phyloP scores from a whole-genome alignment of 176 grass and related monocot species.

The Aegilops bicornis region DNA sequence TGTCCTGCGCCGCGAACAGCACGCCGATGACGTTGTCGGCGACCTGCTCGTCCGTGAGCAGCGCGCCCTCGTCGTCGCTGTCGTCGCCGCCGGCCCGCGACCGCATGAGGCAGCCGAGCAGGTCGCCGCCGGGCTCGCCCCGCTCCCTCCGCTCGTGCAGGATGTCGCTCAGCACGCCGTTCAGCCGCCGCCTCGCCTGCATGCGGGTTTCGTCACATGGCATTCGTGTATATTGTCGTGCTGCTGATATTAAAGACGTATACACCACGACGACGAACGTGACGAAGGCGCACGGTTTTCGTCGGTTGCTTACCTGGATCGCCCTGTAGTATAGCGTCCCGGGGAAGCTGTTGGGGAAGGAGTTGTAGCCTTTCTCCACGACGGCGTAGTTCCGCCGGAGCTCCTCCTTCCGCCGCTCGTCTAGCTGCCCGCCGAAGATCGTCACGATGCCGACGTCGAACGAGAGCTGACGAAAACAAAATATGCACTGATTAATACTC shows the following conservation, averaged over 20 bases:
- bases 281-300: not conserved
- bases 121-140: constrained; percentile 42
- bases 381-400: constrained; percentile 69
- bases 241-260: not conserved
- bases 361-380: constrained; percentile 98
- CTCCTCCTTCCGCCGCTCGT: constrained; percentile 53
- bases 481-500: not conserved
- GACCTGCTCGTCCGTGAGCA: constrained; percentile 71
- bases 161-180: constrained; percentile 67
- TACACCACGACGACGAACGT: not conserved
- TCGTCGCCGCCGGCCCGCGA: constrained; percentile 34
- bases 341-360: constrained; percentile 71
- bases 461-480: constrained; percentile 53
- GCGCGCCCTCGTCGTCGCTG: constrained; percentile 29
- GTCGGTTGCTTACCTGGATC: constrained; percentile 56
- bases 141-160: constrained; percentile 57
- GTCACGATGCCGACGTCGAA: constrained; percentile 77
- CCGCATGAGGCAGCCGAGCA: constrained; percentile 79
- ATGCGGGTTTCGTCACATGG: not conserved
- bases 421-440: constrained; percentile 67
- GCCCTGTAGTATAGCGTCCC: constrained; percentile 73
- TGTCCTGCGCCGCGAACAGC: constrained; percentile 97
- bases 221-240: not conserved
- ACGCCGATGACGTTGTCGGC: constrained; percentile 95
- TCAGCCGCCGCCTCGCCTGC: constrained; percentile 73